Conservation (phyloP, 352 stramenopile species). For the Globisporangium radiosum region DNA sequence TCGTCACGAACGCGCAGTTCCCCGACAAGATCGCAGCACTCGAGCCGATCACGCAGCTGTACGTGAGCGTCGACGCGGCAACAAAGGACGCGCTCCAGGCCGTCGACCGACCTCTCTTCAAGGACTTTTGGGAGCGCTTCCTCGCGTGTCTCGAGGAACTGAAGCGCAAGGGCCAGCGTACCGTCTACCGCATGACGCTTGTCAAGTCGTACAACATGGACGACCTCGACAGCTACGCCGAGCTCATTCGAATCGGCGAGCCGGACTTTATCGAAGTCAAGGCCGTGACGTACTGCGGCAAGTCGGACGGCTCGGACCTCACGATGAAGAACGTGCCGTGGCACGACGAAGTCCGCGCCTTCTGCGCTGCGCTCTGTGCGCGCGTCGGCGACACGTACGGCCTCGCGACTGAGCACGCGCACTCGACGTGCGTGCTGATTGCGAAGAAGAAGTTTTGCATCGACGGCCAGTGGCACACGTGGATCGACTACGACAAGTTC, state of each 20-base stretch:
- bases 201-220: conserved; percentile 98
- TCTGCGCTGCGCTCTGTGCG: conserved; percentile 79
- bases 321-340: conserved; percentile 98
- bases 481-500: conserved; percentile 99
- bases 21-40: conserved; percentile 94
- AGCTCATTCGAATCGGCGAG: conserved; percentile 89
- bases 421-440: conserved; percentile 95
- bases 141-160: conserved; percentile 88
- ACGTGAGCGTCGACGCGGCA: conserved; percentile 97
- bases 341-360: conserved; percentile 95
- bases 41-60: conserved; percentile 97
- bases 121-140: conserved; percentile 97
- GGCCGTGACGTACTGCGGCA: conserved; percentile 97
- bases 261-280: conserved; percentile 96
- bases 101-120: conserved; percentile 95
- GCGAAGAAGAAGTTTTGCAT: conserved; percentile 88
- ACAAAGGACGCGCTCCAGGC: conserved; percentile 95
- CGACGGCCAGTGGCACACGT: conserved; percentile 95
- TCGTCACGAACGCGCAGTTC: conserved; percentile 99
- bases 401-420: conserved; percentile 93
- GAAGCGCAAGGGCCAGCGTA: conserved; percentile 94
- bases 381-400: conserved; percentile 87
- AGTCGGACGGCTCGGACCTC: conserved; percentile 95
- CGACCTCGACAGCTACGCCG: conserved; percentile 92
- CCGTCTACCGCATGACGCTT: conserved; percentile 95